A percentile compares a stretch with the other conserved stretches of the same genome.
Evolutionary conservation across 2,329 filamentous ascomycete species (phyloP).

Genomic region (Xylariaceae sp.): DNA sequence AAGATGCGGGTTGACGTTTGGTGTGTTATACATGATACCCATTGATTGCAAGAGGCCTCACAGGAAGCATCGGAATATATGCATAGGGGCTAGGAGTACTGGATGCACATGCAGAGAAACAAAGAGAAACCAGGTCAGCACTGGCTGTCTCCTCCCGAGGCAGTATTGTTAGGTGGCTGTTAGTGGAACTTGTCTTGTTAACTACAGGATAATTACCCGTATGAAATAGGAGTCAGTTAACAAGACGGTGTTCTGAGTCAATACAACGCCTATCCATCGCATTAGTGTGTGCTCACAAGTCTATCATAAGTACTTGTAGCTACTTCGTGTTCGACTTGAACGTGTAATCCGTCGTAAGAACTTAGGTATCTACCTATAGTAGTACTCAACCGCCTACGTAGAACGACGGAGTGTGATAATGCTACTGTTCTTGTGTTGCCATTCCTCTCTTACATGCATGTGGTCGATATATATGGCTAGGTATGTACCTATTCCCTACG

Average conservation of each 20-base stretch:
- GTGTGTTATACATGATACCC: slow-evolving; percentile 17
- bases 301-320: not conserved
- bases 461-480: too few relatives aligned
- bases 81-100: not conserved
- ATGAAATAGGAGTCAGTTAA: not conserved
- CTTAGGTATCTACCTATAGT: too few relatives aligned
- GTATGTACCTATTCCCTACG: too few relatives aligned
- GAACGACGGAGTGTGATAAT: too few relatives aligned
- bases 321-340: not conserved
- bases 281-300: not conserved
- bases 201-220: too few relatives aligned
- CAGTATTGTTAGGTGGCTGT: too few relatives aligned
- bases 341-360: too few relatives aligned
- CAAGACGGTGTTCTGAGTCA: not conserved
- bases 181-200: too few relatives aligned
- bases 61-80: not conserved
- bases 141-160: not conserved
- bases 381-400: too few relatives aligned
- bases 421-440: too few relatives aligned
- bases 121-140: not conserved
- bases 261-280: not conserved
- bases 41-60: slow-evolving; percentile 2
- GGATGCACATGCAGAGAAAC: not conserved
- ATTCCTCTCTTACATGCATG: too few relatives aligned
- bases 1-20: not conserved